These are phyloP conservation scores for Schizophyllum amplum DNA, from an alignment of 1,284 basidiomycete species.

Conservation along the genomic window DNA sequence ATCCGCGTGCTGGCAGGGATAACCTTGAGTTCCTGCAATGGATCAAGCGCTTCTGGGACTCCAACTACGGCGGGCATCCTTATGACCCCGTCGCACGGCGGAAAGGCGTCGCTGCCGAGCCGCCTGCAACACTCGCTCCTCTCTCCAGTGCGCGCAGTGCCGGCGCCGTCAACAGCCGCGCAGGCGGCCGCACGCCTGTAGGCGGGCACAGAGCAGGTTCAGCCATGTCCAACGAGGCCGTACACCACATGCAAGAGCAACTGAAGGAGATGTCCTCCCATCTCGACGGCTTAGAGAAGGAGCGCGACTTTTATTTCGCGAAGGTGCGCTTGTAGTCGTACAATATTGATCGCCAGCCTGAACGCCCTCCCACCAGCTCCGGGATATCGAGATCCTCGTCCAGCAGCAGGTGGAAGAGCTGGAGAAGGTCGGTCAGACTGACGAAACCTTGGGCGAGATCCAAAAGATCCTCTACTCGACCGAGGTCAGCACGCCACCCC, in stretches of 20 bases:
- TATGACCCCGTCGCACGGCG: constrained; percentile 87
- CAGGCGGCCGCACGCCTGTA: constrained; percentile 64
- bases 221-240: constrained; percentile 50
- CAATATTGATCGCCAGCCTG: background rate
- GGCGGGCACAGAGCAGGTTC: constrained; percentile 56
- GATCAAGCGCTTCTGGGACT: constrained; percentile 95
- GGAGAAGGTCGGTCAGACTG: constrained; percentile 54
- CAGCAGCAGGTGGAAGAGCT: constrained; percentile 64
- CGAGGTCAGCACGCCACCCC: constrained; percentile 51
- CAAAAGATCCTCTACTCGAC: constrained; percentile 94
- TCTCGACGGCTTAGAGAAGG: constrained; percentile 87
- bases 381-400: constrained; percentile 92
- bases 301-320: constrained; percentile 97
- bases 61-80: constrained; percentile 79
- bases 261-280: constrained; percentile 78
- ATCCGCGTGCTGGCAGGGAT: constrained; percentile 47
- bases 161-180: constrained; percentile 29
- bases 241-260: constrained; percentile 66
- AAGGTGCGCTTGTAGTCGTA: constrained; percentile 52
- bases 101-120: constrained; percentile 65
- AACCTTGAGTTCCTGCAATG: constrained; percentile 99
- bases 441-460: constrained; percentile 71
- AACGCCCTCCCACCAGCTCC: constrained; percentile 45
- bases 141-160: constrained; percentile 34
- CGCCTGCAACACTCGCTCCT: constrained; percentile 73